phyloP scores from a whole-genome alignment of 2,329 filamentous ascomycete genomes.

The Bretziella fagacearum region DNA sequence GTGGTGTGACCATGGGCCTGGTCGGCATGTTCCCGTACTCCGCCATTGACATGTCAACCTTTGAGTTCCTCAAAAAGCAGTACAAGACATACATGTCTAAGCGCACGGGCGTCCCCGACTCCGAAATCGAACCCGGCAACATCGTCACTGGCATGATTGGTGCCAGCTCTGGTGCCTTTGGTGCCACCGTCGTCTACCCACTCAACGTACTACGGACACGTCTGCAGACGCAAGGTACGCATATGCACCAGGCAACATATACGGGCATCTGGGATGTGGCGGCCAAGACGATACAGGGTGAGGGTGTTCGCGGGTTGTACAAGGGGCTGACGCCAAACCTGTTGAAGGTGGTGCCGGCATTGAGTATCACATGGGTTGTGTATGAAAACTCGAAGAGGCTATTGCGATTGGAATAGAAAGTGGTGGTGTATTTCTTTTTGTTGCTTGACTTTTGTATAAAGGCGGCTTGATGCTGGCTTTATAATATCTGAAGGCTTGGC shows the following conservation, averaged over 20 bases:
- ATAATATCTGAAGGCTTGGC: not conserved
- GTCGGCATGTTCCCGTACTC: conserved; percentile 97
- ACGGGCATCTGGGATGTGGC: conserved; percentile 83
- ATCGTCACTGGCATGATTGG: conserved; percentile 78
- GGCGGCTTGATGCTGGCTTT: conserved; percentile 16
- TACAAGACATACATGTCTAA: conserved; percentile 56
- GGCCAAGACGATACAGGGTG: conserved; percentile 60
- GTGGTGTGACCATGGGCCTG: conserved; percentile 82
- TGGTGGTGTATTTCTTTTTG: too few relatives aligned
- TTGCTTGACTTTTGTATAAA: too few relatives aligned
- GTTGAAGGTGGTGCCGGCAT: conserved; percentile 85
- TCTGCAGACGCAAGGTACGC: conserved; percentile 84
- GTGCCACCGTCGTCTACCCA: conserved; percentile 87
- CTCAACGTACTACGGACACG: conserved; percentile 84
- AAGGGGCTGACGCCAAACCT: conserved; percentile 91
- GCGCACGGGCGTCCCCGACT: conserved; percentile 54
- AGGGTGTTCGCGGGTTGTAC: conserved; percentile 76
- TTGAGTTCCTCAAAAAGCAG: conserved; percentile 73
- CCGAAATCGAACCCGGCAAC: conserved; percentile 66
- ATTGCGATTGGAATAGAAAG: conserved; percentile 34
- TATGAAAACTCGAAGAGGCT: conserved; percentile 78
- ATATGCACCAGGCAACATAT: conserved; percentile 80
- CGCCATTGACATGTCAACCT: conserved; percentile 89
- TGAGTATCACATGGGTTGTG: conserved; percentile 88
- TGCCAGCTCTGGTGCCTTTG: conserved; percentile 77